Conservation (phyloP, 2,329 filamentous ascomycete genomes). For the Aspergillus sp. region DNA sequence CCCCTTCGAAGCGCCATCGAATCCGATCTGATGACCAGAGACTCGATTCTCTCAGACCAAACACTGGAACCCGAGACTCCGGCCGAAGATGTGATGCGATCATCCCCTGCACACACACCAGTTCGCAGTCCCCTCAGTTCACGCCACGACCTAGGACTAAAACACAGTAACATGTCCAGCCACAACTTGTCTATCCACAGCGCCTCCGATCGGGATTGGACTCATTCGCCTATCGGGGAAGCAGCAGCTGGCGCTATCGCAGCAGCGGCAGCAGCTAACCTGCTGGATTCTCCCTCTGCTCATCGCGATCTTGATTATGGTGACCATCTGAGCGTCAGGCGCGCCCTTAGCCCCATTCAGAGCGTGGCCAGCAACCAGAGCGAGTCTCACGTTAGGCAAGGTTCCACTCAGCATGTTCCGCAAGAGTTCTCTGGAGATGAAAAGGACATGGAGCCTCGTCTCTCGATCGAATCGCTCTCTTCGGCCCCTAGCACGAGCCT, state of each 20-base stretch:
- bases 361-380: slow-evolving; percentile 88
- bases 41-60: slow-evolving; percentile 82
- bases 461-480: slow-evolving; percentile 63
- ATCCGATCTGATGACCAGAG: slow-evolving; percentile 79
- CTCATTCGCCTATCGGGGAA: slow-evolving; percentile 35
- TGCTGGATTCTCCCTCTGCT: slow-evolving; percentile 48
- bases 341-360: slow-evolving; percentile 84
- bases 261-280: slow-evolving; percentile 43
- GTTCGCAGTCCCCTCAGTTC: slow-evolving; percentile 53
- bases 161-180: slow-evolving; percentile 63
- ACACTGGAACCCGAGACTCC: slow-evolving; percentile 74
- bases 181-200: slow-evolving; percentile 55
- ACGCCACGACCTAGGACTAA: slow-evolving; percentile 66
- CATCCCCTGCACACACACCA: slow-evolving; percentile 64
- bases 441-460: slow-evolving; percentile 50
- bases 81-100: slow-evolving; percentile 68
- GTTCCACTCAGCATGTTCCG: slow-evolving; percentile 59
- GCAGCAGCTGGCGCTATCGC: slow-evolving; percentile 45
- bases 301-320: slow-evolving; percentile 55
- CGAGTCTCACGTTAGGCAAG: slow-evolving; percentile 65
- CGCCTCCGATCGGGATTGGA: slow-evolving; percentile 48
- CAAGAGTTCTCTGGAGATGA: slow-evolving; percentile 65
- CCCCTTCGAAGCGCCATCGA: slow-evolving; percentile 84
- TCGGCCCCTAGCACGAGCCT: slow-evolving; percentile 63
- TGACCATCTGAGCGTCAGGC: slow-evolving; percentile 66